These are phyloP conservation scores for Cucurbita maxima DNA, from an alignment of 306 rosid genomes.

Conservation along the genomic window DNA sequence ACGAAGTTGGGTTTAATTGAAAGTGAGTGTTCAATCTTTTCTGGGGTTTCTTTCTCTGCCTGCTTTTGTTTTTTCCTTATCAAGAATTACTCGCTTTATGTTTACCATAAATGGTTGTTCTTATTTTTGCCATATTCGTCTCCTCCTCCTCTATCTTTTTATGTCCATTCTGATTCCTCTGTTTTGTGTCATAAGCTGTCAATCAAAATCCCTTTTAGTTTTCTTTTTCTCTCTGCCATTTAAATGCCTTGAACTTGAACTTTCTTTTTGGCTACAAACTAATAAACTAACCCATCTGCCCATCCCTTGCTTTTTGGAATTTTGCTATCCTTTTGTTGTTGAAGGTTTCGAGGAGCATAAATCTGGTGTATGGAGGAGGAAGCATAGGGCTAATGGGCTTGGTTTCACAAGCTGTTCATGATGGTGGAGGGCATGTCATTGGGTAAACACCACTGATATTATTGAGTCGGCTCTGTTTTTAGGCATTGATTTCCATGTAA, in stretches of 20 bases:
- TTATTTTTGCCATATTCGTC: slow-evolving; percentile 1
- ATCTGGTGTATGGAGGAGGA: slow-evolving; percentile 76
- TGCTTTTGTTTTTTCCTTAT: neutral
- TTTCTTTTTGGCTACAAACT: neutral
- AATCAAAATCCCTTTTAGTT: neutral
- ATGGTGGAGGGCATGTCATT: slow-evolving; percentile 64
- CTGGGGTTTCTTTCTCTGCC: neutral
- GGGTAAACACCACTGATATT: slow-evolving; percentile 26
- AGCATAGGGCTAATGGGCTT: slow-evolving; percentile 72
- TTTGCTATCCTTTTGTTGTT: neutral
- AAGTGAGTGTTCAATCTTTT: neutral
- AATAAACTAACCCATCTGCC: too few relatives aligned
- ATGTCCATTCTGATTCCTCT: neutral
- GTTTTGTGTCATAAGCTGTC: neutral
- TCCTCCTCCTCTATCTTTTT: neutral
- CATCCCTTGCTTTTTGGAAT: neutral
- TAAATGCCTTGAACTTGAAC: neutral
- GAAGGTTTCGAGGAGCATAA: slow-evolving; percentile 62
- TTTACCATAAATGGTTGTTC: neutral
- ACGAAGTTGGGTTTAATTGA: neutral
- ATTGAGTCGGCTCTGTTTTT: slow-evolving; percentile 20
- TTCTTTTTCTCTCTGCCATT: neutral
- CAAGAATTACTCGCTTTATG: neutral
- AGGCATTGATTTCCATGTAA: slow-evolving; percentile 13
- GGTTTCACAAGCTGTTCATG: slow-evolving; percentile 77